A percentile compares a stretch with the other conserved stretches of the same genome.
Conservation (phyloP, 2,329 filamentous ascomycete species). For the Epichloe brachyelytri region DNA sequence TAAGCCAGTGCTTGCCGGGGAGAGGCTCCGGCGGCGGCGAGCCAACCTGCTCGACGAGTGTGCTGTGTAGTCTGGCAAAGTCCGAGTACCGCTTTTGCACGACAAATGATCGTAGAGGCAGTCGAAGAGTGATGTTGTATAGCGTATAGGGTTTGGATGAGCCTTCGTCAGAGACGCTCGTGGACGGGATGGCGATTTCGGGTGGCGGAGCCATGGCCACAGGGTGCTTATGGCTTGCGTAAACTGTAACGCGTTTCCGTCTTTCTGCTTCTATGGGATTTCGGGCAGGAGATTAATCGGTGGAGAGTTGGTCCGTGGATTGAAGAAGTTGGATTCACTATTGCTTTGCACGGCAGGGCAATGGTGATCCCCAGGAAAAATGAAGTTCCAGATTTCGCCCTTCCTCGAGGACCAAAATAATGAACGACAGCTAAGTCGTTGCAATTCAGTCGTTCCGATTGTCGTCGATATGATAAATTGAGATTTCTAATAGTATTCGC, state of each 20-base stretch:
- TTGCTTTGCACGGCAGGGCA: not conserved
- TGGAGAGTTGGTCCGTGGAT: not conserved
- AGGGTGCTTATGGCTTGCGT: not conserved
- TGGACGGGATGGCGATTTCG: conserved; percentile 57
- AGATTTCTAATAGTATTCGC: not conserved
- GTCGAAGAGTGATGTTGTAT: conserved; percentile 66
- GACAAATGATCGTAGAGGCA: conserved; percentile 63
- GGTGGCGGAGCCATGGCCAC: conserved; percentile 47
- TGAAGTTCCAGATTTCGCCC: not conserved
- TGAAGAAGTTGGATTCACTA: not conserved
- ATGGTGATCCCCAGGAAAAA: not conserved
- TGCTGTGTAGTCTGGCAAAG: conserved; percentile 53
- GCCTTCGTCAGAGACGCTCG: conserved; percentile 39
- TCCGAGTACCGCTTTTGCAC: conserved; percentile 76
- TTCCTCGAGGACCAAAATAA: not conserved
- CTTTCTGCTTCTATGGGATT: not conserved
- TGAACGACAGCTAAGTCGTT: not conserved
- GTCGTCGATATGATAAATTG: too few species aligned
- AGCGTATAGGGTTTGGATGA: conserved; percentile 56
- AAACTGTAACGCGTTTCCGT: not conserved
- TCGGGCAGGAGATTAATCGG: not conserved
- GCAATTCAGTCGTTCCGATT: not conserved
- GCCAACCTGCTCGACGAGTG: conserved; percentile 47
- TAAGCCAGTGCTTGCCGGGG: conserved; percentile 66
- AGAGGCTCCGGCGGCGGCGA: conserved; percentile 52